phyloP scores from a whole-genome alignment of 2,329 filamentous ascomycete genomes.

The Zalaria sp. region DNA sequence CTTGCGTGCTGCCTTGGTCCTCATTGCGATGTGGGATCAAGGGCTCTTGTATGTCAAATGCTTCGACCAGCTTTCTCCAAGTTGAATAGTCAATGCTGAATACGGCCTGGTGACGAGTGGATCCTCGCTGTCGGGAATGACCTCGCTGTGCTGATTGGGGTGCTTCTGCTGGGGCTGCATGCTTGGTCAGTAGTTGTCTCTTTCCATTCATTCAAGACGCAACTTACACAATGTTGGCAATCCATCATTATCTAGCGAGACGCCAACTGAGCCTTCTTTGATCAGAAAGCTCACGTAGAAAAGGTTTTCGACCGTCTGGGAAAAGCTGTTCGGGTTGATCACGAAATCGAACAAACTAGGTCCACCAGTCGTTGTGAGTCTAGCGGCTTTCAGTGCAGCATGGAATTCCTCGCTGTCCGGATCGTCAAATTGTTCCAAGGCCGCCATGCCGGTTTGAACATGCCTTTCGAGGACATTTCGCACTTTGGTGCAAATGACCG shows the following conservation, averaged over 20 bases:
- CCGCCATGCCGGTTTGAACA: conserved; percentile 15
- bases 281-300: conserved; percentile 95
- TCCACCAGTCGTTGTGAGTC: conserved; percentile 53
- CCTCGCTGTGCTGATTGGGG: conserved; percentile 34
- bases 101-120: conserved; percentile 60
- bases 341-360: conserved; percentile 76
- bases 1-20: conserved; percentile 38
- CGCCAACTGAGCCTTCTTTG: conserved; percentile 63
- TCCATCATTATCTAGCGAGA: conserved; percentile 58
- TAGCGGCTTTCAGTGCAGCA: conserved; percentile 48
- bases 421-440: conserved; percentile 15
- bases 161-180: conserved; percentile 29
- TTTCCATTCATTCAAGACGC: no score
- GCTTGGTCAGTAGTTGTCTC: conserved; percentile 1
- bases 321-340: conserved; percentile 79
- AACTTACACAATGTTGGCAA: conserved; percentile 69
- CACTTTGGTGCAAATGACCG: conserved; percentile 64
- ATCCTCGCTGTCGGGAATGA: conserved; percentile 38
- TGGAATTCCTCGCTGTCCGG: conserved; percentile 24
- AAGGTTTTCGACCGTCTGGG: conserved; percentile 89
- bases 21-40: conserved; percentile 68
- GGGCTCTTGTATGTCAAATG: conserved; percentile 60
- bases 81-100: conserved; percentile 74
- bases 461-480: conserved; percentile 41
- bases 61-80: conserved; percentile 65